Evolutionary conservation across 2,329 filamentous ascomycete genomes (phyloP), one percentile per base, ranked within the genome.

Genomic region (Paramyrothecium roridum): DNA sequence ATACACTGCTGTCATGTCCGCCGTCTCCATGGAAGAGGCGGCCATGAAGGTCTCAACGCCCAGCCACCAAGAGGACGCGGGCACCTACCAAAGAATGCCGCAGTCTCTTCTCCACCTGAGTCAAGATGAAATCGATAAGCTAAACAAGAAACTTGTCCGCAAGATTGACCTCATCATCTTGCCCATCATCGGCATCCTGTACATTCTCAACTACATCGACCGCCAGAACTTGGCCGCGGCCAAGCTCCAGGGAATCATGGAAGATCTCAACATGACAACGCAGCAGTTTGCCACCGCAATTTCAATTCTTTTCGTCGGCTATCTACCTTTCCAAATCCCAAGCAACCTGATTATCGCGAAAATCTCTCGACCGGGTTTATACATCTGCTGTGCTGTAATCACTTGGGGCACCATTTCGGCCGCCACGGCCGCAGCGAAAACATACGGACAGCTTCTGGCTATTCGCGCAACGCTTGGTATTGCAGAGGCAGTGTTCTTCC

Each of bases 401-500:
- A 52, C 59, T n/a, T 67, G 64, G 65, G 64, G 64, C 1, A 43
- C 59, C 1, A 62, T 67, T 20, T 65, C 62, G 2, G 54, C 60
- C 1, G 53, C 56, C 13, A 83, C 77, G n/a, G 78, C 79, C 1
- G 74, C 71, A 1, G 77, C 77, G 2, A 70, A 80, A 23, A 76
- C 62, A 49, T 63, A 60, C 19, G 54, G 21, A 7, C 57, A 59
- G 4, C 52, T 63, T 4, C 51, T 63, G 2, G 80, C 74, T 57
- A 73, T 71, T 7, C 75, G 79, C 3, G 56, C 60, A 7, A 50
- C 65, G 47, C 70, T 84, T 0, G 81, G 81, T 43, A 75, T 80
- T 45, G 73, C 81, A 7, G 81, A 84, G 61, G 83, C 82, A 1
- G 77, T 80, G 3, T 83, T 81, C 65, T 83, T 83, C 62, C 76